These are phyloP conservation scores for Triangularia setosa DNA, from an alignment of 2,329 filamentous ascomycete genomes.

Conservation along the genomic window DNA sequence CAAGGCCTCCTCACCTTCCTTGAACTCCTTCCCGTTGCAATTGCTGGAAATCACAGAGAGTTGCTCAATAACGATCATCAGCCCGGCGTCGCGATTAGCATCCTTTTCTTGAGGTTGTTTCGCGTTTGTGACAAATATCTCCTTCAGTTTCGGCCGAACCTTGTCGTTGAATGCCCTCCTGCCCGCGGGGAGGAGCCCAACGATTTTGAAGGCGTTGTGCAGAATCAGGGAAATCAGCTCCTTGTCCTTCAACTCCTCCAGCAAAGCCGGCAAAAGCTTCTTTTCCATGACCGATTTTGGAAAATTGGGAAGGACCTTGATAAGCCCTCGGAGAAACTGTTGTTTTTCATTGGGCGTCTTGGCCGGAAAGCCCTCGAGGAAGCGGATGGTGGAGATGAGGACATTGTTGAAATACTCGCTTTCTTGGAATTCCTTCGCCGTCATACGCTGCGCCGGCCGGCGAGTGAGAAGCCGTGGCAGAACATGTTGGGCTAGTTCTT, in stretches of 20 bases:
- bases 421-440: conserved; percentile 86
- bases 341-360: conserved; percentile 90
- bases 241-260: conserved; percentile 92
- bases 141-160: conserved; percentile 78
- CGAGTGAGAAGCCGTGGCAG: conserved; percentile 83
- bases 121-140: conserved; percentile 67
- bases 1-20: conserved; percentile 60
- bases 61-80: conserved; percentile 89
- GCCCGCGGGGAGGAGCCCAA: conserved; percentile 72
- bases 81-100: conserved; percentile 75
- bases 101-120: conserved; percentile 69
- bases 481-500: conserved; percentile 69
- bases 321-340: conserved; percentile 84
- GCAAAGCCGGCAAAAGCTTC: conserved; percentile 81
- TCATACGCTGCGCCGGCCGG: conserved; percentile 80
- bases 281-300: conserved; percentile 91
- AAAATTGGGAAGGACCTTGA: conserved; percentile 84
- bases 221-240: conserved; percentile 81
- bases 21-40: conserved; percentile 87
- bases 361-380: conserved; percentile 83
- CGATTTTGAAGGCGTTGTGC: conserved; percentile 88
- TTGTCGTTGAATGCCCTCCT: conserved; percentile 78
- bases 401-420: conserved; percentile 97
- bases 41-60: conserved; percentile 72
- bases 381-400: conserved; percentile 91